These are phyloP conservation scores for Boechera retrofracta DNA, from an alignment of 345 rosid species.

Conservation along the genomic window DNA sequence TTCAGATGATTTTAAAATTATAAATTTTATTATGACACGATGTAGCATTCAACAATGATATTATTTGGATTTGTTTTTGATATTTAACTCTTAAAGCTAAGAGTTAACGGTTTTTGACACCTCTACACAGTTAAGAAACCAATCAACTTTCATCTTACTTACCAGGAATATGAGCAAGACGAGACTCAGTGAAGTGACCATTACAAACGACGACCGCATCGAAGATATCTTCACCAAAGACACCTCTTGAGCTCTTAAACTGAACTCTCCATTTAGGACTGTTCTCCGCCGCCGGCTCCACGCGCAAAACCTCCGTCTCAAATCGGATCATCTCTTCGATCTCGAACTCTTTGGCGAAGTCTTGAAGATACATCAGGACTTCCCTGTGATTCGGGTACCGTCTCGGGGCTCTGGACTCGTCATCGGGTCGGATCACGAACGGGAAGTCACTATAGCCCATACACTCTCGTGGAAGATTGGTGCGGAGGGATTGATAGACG, in stretches of 20 bases:
- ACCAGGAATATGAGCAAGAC: slow-evolving; percentile 3
- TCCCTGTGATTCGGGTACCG: background rate
- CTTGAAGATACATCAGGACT: background rate
- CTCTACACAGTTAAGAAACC: no score
- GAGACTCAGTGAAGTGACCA: background rate
- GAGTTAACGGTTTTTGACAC: background rate
- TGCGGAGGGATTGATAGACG: background rate
- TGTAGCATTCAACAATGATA: background rate
- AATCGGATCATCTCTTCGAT: background rate
- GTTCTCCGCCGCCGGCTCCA: background rate
- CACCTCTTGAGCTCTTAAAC: background rate
- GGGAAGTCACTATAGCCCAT: background rate
- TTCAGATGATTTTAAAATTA: no score
- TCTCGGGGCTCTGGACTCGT: background rate
- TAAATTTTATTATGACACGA: background rate
- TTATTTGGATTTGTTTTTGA: background rate
- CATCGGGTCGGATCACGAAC: background rate
- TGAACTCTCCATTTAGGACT: background rate
- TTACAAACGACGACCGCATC: background rate
- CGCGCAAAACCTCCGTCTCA: background rate
- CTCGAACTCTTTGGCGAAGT: background rate
- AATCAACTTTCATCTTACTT: background rate
- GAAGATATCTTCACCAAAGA: background rate
- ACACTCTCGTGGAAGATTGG: slow-evolving; percentile 1
- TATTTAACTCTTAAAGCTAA: no score